phyloP scores from a whole-genome alignment of 1,284 basidiomycete species.

The Cerrena zonata region DNA sequence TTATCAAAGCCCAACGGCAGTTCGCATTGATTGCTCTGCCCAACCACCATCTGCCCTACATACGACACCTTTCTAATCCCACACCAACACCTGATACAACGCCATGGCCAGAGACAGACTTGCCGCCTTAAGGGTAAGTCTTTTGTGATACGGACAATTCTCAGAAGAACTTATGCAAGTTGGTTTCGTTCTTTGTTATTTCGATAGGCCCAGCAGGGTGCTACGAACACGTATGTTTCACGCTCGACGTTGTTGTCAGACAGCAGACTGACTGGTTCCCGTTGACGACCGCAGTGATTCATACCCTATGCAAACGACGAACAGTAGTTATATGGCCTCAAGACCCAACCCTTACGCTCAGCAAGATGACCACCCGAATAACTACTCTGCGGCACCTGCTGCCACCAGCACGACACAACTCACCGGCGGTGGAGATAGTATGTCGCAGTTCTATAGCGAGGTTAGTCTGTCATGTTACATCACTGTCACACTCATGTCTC shows the following conservation, averaged over 20 bases:
- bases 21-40: conserved; percentile 31
- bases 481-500: background rate
- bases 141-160: too few relatives aligned
- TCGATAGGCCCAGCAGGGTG: conserved; percentile 63
- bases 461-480: too few relatives aligned
- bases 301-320: conserved; percentile 61
- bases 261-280: background rate
- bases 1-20: conserved; percentile 10
- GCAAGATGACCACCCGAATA: conserved; percentile 46
- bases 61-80: background rate
- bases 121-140: conserved; percentile 70
- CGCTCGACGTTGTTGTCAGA: background rate
- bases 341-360: conserved; percentile 60
- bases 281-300: conserved; percentile 41
- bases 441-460: conserved; percentile 72
- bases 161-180: background rate
- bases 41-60: background rate
- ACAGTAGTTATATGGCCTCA: conserved; percentile 38
- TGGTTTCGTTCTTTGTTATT: conserved; percentile 9
- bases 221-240: conserved; percentile 45
- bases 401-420: conserved; percentile 50
- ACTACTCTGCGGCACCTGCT: conserved; percentile 55
- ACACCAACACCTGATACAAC: conserved; percentile 24
- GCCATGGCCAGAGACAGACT: conserved; percentile 78
- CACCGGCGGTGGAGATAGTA: conserved; percentile 40